Evolutionary conservation across 2,329 filamentous ascomycete genomes (phyloP).

Genomic region (Phialophora chinensis): DNA sequence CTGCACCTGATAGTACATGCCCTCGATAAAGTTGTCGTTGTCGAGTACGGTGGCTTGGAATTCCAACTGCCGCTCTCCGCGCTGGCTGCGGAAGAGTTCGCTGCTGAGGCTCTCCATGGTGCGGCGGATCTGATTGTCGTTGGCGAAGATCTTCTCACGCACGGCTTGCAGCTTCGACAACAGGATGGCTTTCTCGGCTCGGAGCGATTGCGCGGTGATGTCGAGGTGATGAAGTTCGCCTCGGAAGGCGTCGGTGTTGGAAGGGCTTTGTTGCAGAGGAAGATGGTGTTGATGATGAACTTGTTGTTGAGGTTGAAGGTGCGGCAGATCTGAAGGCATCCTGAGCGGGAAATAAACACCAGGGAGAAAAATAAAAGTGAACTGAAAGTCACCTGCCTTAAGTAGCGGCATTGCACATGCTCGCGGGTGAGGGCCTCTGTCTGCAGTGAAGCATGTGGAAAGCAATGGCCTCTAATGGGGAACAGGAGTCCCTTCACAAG

Average conservation of each 20-base stretch:
- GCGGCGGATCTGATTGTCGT: slow-evolving; percentile 21
- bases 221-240: slow-evolving; percentile 17
- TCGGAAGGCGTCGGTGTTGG: slow-evolving; percentile 18
- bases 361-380: not conserved
- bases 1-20: slow-evolving; percentile 24
- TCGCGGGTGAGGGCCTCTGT: not conserved
- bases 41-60: slow-evolving; percentile 19
- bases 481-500: not conserved
- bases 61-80: slow-evolving; percentile 14
- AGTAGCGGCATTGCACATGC: not conserved
- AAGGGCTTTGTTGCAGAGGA: not conserved
- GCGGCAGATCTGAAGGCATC: slow-evolving; percentile 11
- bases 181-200: slow-evolving; percentile 4
- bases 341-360: not conserved
- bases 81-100: slow-evolving; percentile 15
- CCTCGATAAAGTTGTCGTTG: slow-evolving; percentile 27
- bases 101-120: slow-evolving; percentile 24
- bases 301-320: slow-evolving; percentile 11
- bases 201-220: slow-evolving; percentile 1
- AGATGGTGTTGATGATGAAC: not conserved
- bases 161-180: slow-evolving; percentile 8
- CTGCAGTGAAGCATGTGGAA: not conserved
- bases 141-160: slow-evolving; percentile 16
- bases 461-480: not conserved
- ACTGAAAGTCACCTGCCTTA: slow-evolving; percentile 4